A percentile compares a stretch with the other conserved stretches of the same genome.
phyloP scores from a whole-genome alignment of 2,329 filamentous ascomycete species.

The Colletotrichum zoysiae region DNA sequence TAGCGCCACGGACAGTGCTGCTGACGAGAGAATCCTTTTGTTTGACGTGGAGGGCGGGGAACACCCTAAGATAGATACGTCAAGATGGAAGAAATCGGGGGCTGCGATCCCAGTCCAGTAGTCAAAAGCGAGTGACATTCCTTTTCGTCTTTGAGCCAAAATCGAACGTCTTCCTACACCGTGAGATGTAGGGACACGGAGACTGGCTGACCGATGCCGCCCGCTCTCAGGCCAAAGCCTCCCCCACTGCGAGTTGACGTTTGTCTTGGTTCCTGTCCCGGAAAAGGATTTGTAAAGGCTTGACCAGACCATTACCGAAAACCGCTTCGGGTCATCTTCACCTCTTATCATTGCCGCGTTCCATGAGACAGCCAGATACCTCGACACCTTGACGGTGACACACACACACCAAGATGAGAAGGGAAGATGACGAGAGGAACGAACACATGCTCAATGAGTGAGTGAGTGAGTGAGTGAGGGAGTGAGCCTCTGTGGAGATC shows the following conservation, averaged over 20 bases:
- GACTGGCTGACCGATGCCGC: not conserved
- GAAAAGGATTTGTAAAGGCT: slow-evolving; percentile 40
- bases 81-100: not conserved
- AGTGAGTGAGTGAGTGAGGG: too few relatives aligned
- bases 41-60: not conserved
- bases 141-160: not conserved
- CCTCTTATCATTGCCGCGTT: not conserved
- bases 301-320: slow-evolving; percentile 17
- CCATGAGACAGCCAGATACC: too few relatives aligned
- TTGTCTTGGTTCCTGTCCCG: slow-evolving; percentile 18
- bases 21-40: not conserved
- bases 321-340: not conserved
- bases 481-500: slow-evolving; percentile 29
- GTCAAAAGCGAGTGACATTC: not conserved
- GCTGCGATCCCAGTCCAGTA: too few relatives aligned
- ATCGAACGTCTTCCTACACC: not conserved
- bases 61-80: not conserved
- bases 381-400: not conserved
- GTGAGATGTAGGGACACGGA: not conserved
- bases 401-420: not conserved
- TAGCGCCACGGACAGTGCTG: too few relatives aligned
- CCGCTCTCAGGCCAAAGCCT: not conserved
- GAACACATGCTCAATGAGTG: not conserved
- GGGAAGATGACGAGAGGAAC: not conserved
- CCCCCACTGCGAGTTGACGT: slow-evolving; percentile 16